phyloP scores from a whole-genome alignment of 345 rosid genomes.

The Hibiscus trionum region DNA sequence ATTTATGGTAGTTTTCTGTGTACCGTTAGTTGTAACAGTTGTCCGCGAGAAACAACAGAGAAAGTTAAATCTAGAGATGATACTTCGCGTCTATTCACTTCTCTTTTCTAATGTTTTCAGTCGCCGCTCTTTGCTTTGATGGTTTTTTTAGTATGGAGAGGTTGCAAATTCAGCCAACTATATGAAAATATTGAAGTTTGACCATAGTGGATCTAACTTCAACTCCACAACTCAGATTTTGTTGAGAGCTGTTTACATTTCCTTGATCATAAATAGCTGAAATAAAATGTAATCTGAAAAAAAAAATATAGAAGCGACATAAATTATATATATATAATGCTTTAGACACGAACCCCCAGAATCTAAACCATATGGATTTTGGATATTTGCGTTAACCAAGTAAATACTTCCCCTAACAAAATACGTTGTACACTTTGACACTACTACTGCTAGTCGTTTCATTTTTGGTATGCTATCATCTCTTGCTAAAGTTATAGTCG shows the following conservation, averaged over 20 bases:
- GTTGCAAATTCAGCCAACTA: background rate
- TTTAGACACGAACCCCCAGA: background rate
- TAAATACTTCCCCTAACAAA: background rate
- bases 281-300: no score
- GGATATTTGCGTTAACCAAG: background rate
- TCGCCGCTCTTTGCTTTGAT: background rate
- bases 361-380: background rate
- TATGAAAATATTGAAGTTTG: background rate
- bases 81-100: background rate
- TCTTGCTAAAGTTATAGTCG: slow-evolving; percentile 22
- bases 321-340: no score
- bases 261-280: no score
- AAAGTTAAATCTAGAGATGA: background rate
- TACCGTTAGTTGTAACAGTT: background rate
- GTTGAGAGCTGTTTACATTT: no score
- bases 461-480: slow-evolving; percentile 34
- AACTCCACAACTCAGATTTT: no score
- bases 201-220: no score
- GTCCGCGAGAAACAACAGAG: background rate
- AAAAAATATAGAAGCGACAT: no score
- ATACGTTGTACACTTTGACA: background rate
- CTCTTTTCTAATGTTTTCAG: background rate
- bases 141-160: background rate
- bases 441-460: slow-evolving; percentile 26
- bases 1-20: background rate